Conservation (phyloP, 495 filamentous ascomycete genomes). For the Friedmanniomyces endolithicus region DNA sequence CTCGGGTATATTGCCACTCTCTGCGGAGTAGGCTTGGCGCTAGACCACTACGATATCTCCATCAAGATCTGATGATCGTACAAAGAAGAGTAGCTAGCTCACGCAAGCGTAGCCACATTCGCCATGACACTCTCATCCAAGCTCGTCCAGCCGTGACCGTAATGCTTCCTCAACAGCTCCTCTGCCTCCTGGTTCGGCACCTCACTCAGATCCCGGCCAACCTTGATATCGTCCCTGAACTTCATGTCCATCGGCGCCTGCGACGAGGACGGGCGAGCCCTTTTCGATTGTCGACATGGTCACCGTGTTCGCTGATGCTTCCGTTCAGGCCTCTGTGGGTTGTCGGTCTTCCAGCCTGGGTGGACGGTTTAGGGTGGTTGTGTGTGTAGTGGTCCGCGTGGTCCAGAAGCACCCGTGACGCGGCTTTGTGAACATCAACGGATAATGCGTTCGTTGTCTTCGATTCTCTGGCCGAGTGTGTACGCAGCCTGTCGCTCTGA, state of each 20-base stretch:
- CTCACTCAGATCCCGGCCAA: constrained; percentile 20
- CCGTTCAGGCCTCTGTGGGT: neutral
- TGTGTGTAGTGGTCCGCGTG: too few relatives aligned
- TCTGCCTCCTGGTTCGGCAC: constrained; percentile 22
- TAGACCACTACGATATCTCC: constrained; percentile 62
- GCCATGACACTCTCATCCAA: constrained; percentile 19
- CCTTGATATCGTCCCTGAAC: constrained; percentile 24
- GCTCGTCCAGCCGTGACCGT: constrained; percentile 16
- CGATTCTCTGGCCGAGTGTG: too few relatives aligned
- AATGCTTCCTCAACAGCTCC: constrained; percentile 28
- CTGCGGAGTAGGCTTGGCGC: constrained; percentile 51
- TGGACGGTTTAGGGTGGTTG: too few relatives aligned
- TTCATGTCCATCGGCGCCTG: constrained; percentile 38
- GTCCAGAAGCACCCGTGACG: too few relatives aligned
- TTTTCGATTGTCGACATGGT: constrained; percentile 9
- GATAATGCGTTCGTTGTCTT: too few relatives aligned
- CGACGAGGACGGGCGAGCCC: constrained; percentile 33
- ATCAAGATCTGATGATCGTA: constrained; percentile 49
- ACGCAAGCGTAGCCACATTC: constrained; percentile 4
- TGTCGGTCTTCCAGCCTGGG: neutral
- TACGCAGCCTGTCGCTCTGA: too few relatives aligned
- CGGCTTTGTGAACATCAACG: too few relatives aligned
- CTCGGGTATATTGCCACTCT: constrained; percentile 56
- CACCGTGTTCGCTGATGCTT: neutral
- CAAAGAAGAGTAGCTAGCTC: neutral